These are phyloP conservation scores for Pseudocercospora crystallina DNA, from an alignment of 2,329 filamentous ascomycete genomes.

Conservation along the genomic window DNA sequence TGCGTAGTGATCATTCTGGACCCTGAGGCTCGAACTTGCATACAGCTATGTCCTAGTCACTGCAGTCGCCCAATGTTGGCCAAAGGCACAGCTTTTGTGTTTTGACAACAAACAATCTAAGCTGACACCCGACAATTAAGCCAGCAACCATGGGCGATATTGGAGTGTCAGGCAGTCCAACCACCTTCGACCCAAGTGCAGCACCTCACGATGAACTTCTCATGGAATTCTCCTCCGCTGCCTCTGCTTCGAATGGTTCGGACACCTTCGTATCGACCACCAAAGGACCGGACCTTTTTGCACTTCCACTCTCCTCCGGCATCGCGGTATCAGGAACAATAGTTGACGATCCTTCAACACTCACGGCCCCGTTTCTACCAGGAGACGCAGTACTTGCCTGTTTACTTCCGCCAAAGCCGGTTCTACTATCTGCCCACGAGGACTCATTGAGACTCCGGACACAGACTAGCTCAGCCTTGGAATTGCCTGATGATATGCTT, in stretches of 20 bases:
- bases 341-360: slow-evolving; percentile 12
- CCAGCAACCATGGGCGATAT: slow-evolving; percentile 7
- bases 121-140: background rate
- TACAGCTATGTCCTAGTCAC: background rate
- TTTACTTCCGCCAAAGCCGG: slow-evolving; percentile 8
- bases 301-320: slow-evolving; percentile 8
- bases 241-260: slow-evolving; percentile 10
- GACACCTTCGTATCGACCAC: slow-evolving; percentile 8
- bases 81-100: background rate
- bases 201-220: slow-evolving; percentile 12
- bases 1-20: too few species aligned
- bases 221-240: slow-evolving; percentile 12
- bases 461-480: slow-evolving; percentile 11
- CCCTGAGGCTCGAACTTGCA: too few species aligned
- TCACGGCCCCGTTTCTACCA: slow-evolving; percentile 12
- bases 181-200: slow-evolving; percentile 11
- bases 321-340: slow-evolving; percentile 11
- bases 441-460: slow-evolving; percentile 7
- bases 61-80: background rate
- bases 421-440: slow-evolving; percentile 10
- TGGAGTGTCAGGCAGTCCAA: slow-evolving; percentile 4
- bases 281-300: slow-evolving; percentile 9
- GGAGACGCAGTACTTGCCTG: slow-evolving; percentile 13
- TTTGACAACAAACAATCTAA: slow-evolving; percentile 1
- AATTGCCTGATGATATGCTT: slow-evolving; percentile 11